Evolutionary conservation across 1,284 basidiomycete genomes (phyloP), one percentile per base, ranked within the genome.

Genomic region (Naganishia sp.): DNA sequence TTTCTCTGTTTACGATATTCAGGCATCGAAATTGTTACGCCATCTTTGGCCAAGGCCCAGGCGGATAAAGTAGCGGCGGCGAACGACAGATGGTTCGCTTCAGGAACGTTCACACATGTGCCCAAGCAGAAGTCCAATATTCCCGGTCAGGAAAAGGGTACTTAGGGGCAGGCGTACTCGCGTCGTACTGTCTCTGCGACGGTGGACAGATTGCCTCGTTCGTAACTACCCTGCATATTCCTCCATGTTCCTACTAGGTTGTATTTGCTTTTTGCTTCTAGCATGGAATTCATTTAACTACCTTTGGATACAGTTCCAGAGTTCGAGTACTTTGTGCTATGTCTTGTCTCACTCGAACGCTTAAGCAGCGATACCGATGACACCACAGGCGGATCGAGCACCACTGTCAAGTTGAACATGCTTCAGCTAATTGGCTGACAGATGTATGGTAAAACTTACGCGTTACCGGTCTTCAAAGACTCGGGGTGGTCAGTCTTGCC

Each of bases 1-100:
- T 57, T 64, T 28, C 56, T 39, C 45, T 54, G 18, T 61, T 45
- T 18, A 25, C 7, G 6, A 25, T 15, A n/a, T 43, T 3, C 35
- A 89, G 89, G 90, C 42, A 89, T 95, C 77, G 92, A 95, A 79
- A 84, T 95, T 68, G 92, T 90, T 61, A 94, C 94, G 75, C 88
- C 89, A 35, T 75, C 74, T 4, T 70, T 81, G 32, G 84, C 88
- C 6, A 85, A 88, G 7, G 86, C 90, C 35, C 88, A 90, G 73
- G 61, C 61, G 21, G 51, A 63, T 21, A 84, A 88, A 42, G 90
- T 94, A 67, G 90, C 92, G 76, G 92, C 91, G 73, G 93, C 92
- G 28, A 95, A 95, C 79, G 91, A 94, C 68, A 84, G 89, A 39
- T 95, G 92, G 92, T 95, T 95, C 75, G 86, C 88, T 3, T 85